Conservation (phyloP, 2,329 filamentous ascomycete species). For the Paracorniculantispora psalliotae region DNA sequence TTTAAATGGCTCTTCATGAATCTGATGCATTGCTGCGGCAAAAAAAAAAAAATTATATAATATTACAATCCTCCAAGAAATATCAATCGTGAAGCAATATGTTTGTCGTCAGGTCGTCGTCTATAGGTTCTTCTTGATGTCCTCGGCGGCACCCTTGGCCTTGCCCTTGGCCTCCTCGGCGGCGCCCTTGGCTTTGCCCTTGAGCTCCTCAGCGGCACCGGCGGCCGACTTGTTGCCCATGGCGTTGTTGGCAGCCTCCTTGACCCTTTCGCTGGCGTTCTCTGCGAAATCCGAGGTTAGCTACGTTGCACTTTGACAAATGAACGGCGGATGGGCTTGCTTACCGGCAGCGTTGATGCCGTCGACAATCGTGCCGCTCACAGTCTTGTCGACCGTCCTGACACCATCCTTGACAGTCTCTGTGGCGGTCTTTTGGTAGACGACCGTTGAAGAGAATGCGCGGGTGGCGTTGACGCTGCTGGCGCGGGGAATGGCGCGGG, state of each 20-base stretch:
- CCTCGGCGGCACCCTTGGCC: slow-evolving; percentile 39
- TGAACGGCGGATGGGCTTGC: slow-evolving; percentile 24
- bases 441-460: slow-evolving; percentile 45
- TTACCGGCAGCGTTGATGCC: slow-evolving; percentile 55
- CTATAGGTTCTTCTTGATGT: slow-evolving; percentile 30
- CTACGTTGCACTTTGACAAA: too few relatives aligned
- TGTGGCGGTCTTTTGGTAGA: slow-evolving; percentile 43
- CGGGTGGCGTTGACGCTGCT: slow-evolving; percentile 38
- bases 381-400: slow-evolving; percentile 54
- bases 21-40: background rate
- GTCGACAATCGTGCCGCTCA: slow-evolving; percentile 57
- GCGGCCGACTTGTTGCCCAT: slow-evolving; percentile 28
- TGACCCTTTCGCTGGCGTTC: slow-evolving; percentile 43
- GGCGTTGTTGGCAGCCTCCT: slow-evolving; percentile 37
- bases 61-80: background rate
- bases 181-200: slow-evolving; percentile 40
- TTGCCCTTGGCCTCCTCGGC: slow-evolving; percentile 38
- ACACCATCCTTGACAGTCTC: slow-evolving; percentile 55
- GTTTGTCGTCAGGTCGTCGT: background rate
- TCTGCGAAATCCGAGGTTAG: slow-evolving; percentile 16
- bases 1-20: too few relatives aligned
- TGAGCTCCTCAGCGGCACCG: slow-evolving; percentile 32
- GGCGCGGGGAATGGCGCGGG: slow-evolving; percentile 36
- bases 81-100: background rate
- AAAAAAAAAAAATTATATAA: background rate